A percentile compares a stretch with the other conserved stretches of the same genome.
These are phyloP conservation scores for Amniculicola lignicola DNA, from an alignment of 495 filamentous ascomycete genomes.

Conservation along the genomic window DNA sequence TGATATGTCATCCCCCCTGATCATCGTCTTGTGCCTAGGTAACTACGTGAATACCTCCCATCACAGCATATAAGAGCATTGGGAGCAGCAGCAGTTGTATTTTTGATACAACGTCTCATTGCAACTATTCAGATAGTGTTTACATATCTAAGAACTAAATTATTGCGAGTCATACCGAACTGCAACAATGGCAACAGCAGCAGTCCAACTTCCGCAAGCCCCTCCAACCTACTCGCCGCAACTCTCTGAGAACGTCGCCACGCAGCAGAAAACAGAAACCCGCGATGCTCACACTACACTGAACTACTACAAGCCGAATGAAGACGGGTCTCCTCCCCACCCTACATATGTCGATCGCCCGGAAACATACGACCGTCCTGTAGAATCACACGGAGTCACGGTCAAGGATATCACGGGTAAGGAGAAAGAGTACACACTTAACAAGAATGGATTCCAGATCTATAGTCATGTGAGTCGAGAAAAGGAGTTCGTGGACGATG, in stretches of 20 bases:
- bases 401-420: slow-evolving; percentile 14
- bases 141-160: no score
- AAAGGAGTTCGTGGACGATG: slow-evolving; percentile 55
- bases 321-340: slow-evolving; percentile 61
- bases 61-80: no score
- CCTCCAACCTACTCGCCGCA: slow-evolving; percentile 20
- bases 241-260: slow-evolving; percentile 9
- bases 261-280: slow-evolving; percentile 40
- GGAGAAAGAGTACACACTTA: slow-evolving; percentile 20
- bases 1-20: slow-evolving; percentile 20
- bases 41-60: no score
- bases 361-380: slow-evolving; percentile 45
- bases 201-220: slow-evolving; percentile 42
- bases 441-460: slow-evolving; percentile 24
- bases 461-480: slow-evolving; percentile 26
- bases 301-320: slow-evolving; percentile 64
- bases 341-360: slow-evolving; percentile 67
- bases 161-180: no score
- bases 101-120: no score
- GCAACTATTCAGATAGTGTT: no score
- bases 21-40: background rate
- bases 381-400: slow-evolving; percentile 54
- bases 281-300: slow-evolving; percentile 62
- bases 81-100: no score
- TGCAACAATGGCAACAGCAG: slow-evolving; percentile 46